Percentiles rank a stretch among this genome's conserved stretches.
These are phyloP conservation scores for Salix udensis DNA, from an alignment of 345 rosid genomes.

Conservation along the genomic window DNA sequence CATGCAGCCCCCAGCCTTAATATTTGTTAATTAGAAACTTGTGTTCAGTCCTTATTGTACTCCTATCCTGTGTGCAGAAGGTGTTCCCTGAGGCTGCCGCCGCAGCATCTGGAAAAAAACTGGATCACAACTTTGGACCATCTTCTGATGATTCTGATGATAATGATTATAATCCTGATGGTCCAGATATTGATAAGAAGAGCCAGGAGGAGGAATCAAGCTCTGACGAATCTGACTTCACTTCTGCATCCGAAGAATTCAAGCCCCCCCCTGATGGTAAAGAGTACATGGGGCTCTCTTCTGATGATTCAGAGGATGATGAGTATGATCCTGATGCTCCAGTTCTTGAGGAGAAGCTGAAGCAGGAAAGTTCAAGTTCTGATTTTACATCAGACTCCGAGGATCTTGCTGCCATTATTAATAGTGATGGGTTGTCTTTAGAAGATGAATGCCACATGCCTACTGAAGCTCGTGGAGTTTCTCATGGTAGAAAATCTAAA, in stretches of 20 bases:
- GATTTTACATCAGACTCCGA: conserved; percentile 79
- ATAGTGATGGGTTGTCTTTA: conserved; percentile 29
- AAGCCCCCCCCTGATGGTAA: conserved; percentile 35
- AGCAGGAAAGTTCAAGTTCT: conserved; percentile 61
- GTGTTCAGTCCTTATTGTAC: conserved; percentile 9
- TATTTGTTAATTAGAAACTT: not conserved
- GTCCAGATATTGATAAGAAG: conserved; percentile 36
- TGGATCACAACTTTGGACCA: conserved; percentile 52
- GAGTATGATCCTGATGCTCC: conserved; percentile 66
- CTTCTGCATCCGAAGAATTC: conserved; percentile 55
- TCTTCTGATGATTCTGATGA: conserved; percentile 90
- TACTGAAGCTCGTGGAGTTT: conserved; percentile 15
- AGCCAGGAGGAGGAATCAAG: conserved; percentile 47
- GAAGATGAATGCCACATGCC: conserved; percentile 26
- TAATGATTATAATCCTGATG: conserved; percentile 63
- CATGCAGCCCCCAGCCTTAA: not conserved
- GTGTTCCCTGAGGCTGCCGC: conserved; percentile 85
- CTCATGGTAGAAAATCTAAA: conserved; percentile 23
- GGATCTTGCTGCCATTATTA: conserved; percentile 42
- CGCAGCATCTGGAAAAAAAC: conserved; percentile 40
- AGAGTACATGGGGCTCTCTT: conserved; percentile 49
- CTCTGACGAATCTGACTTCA: conserved; percentile 57
- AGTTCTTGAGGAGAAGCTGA: conserved; percentile 37
- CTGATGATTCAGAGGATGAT: conserved; percentile 93
- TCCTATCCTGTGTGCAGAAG: conserved; percentile 47